These are phyloP conservation scores for Malania oleifera DNA, from an alignment of 164 flowering plant species.

Conservation along the genomic window DNA sequence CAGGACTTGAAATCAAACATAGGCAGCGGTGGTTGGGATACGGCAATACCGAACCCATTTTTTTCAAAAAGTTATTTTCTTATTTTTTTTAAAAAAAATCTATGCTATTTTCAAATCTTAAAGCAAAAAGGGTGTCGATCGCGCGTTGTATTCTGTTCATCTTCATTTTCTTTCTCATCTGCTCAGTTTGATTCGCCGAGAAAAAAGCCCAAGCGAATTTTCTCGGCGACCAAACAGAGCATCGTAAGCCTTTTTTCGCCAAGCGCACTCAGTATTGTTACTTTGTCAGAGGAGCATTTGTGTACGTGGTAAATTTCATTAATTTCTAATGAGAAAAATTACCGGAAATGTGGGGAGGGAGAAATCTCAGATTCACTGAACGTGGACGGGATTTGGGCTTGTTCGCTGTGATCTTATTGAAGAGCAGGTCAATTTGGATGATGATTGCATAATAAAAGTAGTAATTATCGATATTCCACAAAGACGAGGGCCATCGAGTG, in stretches of 20 bases:
- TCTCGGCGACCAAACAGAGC: constrained; percentile 9
- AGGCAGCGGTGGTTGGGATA: no score
- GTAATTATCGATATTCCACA: neutral
- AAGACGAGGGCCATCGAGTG: constrained; percentile 14
- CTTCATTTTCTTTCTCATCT: neutral
- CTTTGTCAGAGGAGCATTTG: neutral
- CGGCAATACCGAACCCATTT: no score
- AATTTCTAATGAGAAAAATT: neutral
- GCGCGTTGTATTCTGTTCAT: neutral
- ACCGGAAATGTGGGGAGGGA: neutral
- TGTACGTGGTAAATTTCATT: neutral
- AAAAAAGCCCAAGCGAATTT: neutral
- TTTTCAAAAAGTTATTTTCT: no score
- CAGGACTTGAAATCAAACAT: neutral
- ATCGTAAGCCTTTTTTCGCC: neutral
- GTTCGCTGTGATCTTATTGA: neutral
- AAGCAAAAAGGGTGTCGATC: no score
- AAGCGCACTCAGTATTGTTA: neutral
- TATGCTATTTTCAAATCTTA: no score
- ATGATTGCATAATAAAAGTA: neutral
- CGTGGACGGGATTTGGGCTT: constrained; percentile 13
- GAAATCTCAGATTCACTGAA: constrained; percentile 8
- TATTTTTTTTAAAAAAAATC: no score
- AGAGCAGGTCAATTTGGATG: neutral
- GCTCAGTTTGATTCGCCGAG: neutral